Evolutionary conservation across 1,139 yeast genomes (phyloP).

Genomic region (Scheffersomyces illinoinensis): DNA sequence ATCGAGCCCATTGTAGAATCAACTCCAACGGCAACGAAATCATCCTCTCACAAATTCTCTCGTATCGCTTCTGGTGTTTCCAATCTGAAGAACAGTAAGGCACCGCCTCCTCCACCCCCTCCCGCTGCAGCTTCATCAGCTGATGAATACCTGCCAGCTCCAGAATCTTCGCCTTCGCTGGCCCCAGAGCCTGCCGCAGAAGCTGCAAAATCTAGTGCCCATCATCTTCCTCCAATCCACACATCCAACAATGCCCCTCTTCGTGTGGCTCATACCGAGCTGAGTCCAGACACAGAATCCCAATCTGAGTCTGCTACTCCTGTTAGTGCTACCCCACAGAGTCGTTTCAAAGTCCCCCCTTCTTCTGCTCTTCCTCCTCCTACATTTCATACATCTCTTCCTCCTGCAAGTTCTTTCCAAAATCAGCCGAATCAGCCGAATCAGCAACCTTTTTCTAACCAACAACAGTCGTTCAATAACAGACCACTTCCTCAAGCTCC

Average conservation of each 20-base stretch:
- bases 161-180: constrained; percentile 6
- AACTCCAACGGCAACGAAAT: constrained; percentile 6
- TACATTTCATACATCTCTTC: constrained; percentile 10
- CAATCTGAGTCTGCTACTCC: constrained; percentile 7
- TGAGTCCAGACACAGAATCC: background rate
- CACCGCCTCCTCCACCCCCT: constrained; percentile 53
- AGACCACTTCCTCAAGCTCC: constrained; percentile 8
- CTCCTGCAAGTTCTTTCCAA: constrained; percentile 9
- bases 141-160: constrained; percentile 1
- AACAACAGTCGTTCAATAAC: constrained; percentile 5
- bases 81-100: constrained; percentile 30
- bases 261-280: background rate
- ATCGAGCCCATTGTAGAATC: constrained; percentile 6
- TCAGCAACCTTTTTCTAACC: constrained; percentile 23
- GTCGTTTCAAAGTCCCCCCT: constrained; percentile 31
- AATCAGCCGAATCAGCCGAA: constrained; percentile 7
- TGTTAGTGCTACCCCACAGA: constrained; percentile 13
- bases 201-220: constrained; percentile 6
- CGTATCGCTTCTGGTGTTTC: constrained; percentile 10
- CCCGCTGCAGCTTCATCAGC: constrained; percentile 12
- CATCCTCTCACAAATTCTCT: constrained; percentile 9
- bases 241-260: background rate
- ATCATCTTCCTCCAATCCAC: constrained; percentile 1
- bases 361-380: constrained; percentile 24
- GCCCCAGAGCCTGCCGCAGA: constrained; percentile 3